Evolutionary conservation across 208 protist species (phyloP).

Genomic region (Herpetomonas samuelpessoai): DNA sequence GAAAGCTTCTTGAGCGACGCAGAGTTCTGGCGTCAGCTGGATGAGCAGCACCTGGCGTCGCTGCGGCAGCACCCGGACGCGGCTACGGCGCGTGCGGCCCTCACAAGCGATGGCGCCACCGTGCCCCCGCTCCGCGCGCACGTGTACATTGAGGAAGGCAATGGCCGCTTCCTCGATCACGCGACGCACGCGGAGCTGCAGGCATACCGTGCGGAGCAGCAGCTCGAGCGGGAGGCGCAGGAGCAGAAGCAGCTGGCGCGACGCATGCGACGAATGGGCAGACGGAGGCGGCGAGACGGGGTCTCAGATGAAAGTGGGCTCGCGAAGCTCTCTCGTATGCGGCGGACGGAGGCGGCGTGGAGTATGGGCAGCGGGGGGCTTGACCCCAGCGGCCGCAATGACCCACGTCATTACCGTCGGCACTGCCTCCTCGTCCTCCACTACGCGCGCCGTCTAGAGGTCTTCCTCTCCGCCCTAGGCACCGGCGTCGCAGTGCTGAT

Average conservation of each 20-base stretch:
- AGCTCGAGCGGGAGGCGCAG: slow-evolving; percentile 13
- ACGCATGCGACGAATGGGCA: slow-evolving; percentile 12
- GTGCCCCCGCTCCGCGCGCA: slow-evolving; percentile 49
- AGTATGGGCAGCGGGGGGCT: no score
- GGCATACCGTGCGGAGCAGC: slow-evolving; percentile 15
- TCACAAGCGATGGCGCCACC: slow-evolving; percentile 6
- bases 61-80: neutral
- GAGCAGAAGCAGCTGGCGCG: slow-evolving; percentile 15
- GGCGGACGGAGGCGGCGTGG: neutral
- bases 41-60: neutral
- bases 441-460: slow-evolving; percentile 29
- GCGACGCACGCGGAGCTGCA: slow-evolving; percentile 25
- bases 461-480: slow-evolving; percentile 28
- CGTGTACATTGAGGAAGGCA: slow-evolving; percentile 53
- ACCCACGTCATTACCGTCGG: slow-evolving; percentile 22
- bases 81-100: neutral
- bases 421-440: slow-evolving; percentile 14
- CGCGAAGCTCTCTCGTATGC: neutral
- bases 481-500: slow-evolving; percentile 30
- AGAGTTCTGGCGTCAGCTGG: neutral
- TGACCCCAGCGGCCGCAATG: slow-evolving; percentile 12
- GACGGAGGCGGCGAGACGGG: slow-evolving; percentile 10
- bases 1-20: neutral
- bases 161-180: slow-evolving; percentile 41
- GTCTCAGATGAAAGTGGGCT: no score